Base-by-base conservation (phyloP, 2,329 filamentous ascomycete genomes). In the Aureobasidium uvarum region DNA sequence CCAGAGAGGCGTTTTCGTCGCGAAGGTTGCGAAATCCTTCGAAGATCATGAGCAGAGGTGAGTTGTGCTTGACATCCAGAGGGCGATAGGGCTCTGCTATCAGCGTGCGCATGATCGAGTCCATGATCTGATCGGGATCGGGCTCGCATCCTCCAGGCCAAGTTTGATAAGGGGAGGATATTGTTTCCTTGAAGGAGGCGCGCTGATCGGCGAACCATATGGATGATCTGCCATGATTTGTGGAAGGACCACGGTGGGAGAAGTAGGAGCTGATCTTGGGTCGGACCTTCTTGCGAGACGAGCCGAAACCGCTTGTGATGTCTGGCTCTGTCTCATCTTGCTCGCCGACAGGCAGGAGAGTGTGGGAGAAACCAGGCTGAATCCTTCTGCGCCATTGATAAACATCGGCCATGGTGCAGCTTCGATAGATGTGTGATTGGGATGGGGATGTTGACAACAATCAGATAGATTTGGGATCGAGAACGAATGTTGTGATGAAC, bases 201-300 rank as follows among this genome's bases (percentile, higher is more conserved):
- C 58, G 45, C 16, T 41, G 58, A 10, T 50, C 45, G 3, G 39
- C 20, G 18, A 41, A 60, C 28, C 43, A 48, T 36, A 43, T 67
- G 62, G 66, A 64, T 3, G 66, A 64, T 23, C 68, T 70, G 51
- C 51, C 45, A 20, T 58, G 38, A 66, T 70, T 59, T 41, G 55
- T 67, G 54, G 68, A 67, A 33, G 62, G 59, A 33, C 46, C 59
- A 45, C 76, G 75, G 13, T 74, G 70, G 6, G 76, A 76, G 16
- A 79, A 75, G 70, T 79, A 79, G 4, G 74, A 74, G 20, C 73
- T 71, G 20, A 79, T 68, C 62, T 77, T 79, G 6, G 78, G 77
- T 65, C 73, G 77, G n/a, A 76, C 67, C 11, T 69, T 68, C 62
- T 69, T 71, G 52, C 74, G 77, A 16, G 76, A 72, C 14, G 73